phyloP scores from a whole-genome alignment of 2,329 filamentous ascomycete species.

The Alternaria burnsii region DNA sequence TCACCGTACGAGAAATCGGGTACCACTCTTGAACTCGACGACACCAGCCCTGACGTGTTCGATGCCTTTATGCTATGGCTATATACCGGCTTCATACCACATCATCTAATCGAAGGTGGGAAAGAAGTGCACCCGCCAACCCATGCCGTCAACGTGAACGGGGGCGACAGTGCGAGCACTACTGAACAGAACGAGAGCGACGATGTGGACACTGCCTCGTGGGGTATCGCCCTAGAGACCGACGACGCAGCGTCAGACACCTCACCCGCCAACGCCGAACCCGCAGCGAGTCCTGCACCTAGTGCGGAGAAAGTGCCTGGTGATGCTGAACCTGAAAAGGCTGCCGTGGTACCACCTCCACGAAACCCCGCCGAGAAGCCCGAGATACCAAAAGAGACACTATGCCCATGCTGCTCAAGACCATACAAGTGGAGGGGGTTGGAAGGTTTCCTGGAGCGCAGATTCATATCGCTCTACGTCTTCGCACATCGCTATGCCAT shows the following conservation, averaged over 20 bases:
- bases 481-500: slow-evolving; percentile 47
- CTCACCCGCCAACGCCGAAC: slow-evolving; percentile 15
- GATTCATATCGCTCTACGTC: slow-evolving; percentile 47
- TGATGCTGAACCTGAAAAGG: slow-evolving; percentile 41
- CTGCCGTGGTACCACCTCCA: slow-evolving; percentile 29
- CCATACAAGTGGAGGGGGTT: slow-evolving; percentile 49
- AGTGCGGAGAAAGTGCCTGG: slow-evolving; percentile 43
- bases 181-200: slow-evolving; percentile 33
- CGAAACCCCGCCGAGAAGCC: slow-evolving; percentile 45
- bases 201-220: slow-evolving; percentile 46
- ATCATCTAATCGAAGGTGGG: slow-evolving; percentile 48
- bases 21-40: slow-evolving; percentile 41
- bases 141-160: slow-evolving; percentile 36
- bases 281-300: slow-evolving; percentile 21
- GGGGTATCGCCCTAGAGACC: slow-evolving; percentile 46
- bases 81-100: slow-evolving; percentile 48
- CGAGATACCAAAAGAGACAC: slow-evolving; percentile 46
- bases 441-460: slow-evolving; percentile 49
- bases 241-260: slow-evolving; percentile 35
- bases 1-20: slow-evolving; percentile 46
- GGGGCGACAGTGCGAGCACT: slow-evolving; percentile 21
- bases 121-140: slow-evolving; percentile 43
- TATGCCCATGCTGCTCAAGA: slow-evolving; percentile 47
- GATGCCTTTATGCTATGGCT: slow-evolving; percentile 51
- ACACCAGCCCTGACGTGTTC: slow-evolving; percentile 49